phyloP scores from a whole-genome alignment of 2,329 filamentous ascomycete genomes.

The Colletotrichum caudatum region DNA sequence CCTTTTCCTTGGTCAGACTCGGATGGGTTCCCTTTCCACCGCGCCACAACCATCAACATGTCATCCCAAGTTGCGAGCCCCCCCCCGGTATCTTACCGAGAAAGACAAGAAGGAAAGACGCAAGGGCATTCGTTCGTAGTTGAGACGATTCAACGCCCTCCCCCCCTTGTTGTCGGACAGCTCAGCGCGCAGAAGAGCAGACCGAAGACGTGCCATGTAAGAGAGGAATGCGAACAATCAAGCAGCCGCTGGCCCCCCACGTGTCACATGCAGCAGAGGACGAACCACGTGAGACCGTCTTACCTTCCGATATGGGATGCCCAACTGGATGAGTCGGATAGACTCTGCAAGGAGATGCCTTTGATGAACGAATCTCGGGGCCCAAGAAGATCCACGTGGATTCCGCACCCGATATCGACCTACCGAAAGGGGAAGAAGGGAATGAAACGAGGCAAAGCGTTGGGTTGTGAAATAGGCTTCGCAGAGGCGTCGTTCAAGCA shows the following conservation, averaged over 20 bases:
- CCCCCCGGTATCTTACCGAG: background rate
- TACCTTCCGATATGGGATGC: background rate
- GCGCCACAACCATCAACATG: background rate
- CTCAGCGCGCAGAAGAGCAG: background rate
- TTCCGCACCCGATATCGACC: background rate
- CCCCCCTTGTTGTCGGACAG: background rate
- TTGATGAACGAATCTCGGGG: slow-evolving; percentile 15
- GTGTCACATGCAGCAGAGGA: background rate
- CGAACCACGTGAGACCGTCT: background rate
- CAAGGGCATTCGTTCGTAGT: background rate
- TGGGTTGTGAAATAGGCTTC: background rate
- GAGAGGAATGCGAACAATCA: background rate
- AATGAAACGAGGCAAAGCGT: background rate
- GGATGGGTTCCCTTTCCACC: background rate
- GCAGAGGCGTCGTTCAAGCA: background rate
- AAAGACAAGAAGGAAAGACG: background rate
- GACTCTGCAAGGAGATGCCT: background rate
- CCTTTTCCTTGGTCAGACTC: background rate
- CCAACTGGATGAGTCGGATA: background rate
- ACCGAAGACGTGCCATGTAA: background rate
- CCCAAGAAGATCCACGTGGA: slow-evolving; percentile 28
- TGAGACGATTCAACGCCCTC: background rate
- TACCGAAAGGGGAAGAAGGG: background rate
- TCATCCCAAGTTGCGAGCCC: background rate
- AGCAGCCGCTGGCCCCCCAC: background rate